Base-by-base conservation (phyloP, 2,329 filamentous ascomycete species). In the Fusarium irregulare region DNA sequence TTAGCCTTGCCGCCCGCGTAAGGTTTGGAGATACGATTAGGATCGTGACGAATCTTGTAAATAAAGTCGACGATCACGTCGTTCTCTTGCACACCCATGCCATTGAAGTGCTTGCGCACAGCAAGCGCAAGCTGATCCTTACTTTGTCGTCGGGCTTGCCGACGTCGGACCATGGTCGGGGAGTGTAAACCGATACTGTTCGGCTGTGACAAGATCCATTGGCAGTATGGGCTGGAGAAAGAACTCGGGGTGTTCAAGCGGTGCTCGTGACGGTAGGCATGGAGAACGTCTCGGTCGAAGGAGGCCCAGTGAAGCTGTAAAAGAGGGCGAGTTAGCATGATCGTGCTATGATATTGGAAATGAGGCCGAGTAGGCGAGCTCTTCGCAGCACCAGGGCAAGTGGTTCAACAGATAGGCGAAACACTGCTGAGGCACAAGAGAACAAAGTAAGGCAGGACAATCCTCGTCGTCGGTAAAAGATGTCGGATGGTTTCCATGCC, bases 101-200 rank as follows among this genome's bases (percentile, higher is more conserved):
- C 89, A 77, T 96, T 96, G 82, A 96, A 96, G 80, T 96, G 92
- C 78, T 93, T 94, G 70, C 92, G 86, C 50, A 94, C 91, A 3
- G 88, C 86, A 70, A 89, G 85, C 11, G 91, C 91, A 57, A 97
- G 83, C 70, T 92, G 87, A 40, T 93, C 90, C 77, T 92, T 92
- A 74, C 87, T 88, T 77, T 94, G 89, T 57, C 91, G 85, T 55
- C 90, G 83, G 74, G 89, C 85, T 48, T 88, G 84, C 70, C 87
- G 88, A 72, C 85, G 86, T 61, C 91, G 83, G 45, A 89, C 88
- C 89, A 94, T 93, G 25, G 92, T 94, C 8, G 92, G 92, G 18
- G 91, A 93, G 79, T 90, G 87, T 64, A 87, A 82, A 34, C 92
- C 92, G 72, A 94, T 89, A 78, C 89, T 86, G 73, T 84, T 81